Evolutionary conservation across 805 yeast genomes (phyloP).

Genomic region (Teunomyces cretensis): DNA sequence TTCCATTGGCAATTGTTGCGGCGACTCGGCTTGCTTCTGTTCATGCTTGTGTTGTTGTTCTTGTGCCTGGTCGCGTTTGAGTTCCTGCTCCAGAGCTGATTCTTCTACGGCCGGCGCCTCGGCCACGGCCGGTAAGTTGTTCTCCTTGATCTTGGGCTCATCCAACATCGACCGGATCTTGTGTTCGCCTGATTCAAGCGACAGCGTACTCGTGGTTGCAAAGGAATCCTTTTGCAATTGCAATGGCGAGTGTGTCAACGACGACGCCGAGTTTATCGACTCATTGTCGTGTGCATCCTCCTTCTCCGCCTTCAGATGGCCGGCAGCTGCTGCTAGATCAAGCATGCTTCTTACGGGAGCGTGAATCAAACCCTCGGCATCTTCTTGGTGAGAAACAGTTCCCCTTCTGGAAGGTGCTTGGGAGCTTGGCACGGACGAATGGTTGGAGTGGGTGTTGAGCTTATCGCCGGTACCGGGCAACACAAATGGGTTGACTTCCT

Average conservation of each 20-base stretch:
- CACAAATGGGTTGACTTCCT: conserved; percentile 35
- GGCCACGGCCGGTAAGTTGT: conserved; percentile 5
- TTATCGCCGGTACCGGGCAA: conserved; percentile 23
- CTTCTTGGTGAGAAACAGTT: conserved; percentile 9
- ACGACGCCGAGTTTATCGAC: conserved; percentile 26
- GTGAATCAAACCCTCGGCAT: conserved; percentile 15
- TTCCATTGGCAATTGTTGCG: background rate
- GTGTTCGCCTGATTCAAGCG: background rate
- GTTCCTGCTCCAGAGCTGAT: conserved; percentile 3
- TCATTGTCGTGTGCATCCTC: conserved; percentile 8
- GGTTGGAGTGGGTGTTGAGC: conserved; percentile 6
- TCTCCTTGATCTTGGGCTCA: conserved; percentile 3
- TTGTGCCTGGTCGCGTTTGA: background rate
- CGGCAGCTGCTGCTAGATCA: conserved; percentile 21
- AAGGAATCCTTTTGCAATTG: conserved; percentile 13
- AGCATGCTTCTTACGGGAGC: conserved; percentile 41
- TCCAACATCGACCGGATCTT: conserved; percentile 7
- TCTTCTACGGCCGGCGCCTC: conserved; percentile 4
- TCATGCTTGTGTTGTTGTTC: background rate
- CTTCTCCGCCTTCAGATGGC: background rate
- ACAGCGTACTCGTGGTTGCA: background rate
- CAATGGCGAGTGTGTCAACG: conserved; percentile 22
- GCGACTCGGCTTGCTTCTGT: background rate
- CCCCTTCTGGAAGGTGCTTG: conserved; percentile 33
- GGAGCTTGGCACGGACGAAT: conserved; percentile 21